These are phyloP conservation scores for Pseudogymnoascus sp. DNA, from an alignment of 2,329 filamentous ascomycete species.

Conservation along the genomic window DNA sequence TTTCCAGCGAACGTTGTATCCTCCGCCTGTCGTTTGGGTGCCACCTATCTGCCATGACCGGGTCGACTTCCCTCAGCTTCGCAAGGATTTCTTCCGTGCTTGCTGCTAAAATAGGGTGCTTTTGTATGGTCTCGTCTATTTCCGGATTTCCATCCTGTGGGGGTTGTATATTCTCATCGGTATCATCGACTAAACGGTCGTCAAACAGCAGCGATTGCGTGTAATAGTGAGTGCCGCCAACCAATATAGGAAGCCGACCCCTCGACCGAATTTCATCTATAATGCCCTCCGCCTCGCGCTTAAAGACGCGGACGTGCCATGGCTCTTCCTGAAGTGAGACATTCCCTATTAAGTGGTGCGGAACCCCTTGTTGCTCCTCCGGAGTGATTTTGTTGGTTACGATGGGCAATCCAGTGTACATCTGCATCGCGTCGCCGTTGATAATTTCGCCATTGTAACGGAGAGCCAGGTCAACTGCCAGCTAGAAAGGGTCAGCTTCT, in stretches of 20 bases:
- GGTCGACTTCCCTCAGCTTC: constrained; percentile 72
- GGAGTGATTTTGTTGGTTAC: constrained; percentile 87
- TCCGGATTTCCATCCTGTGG: constrained; percentile 17
- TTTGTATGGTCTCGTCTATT: constrained; percentile 31
- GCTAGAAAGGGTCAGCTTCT: constrained; percentile 16
- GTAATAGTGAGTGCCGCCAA: constrained; percentile 95
- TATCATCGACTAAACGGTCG: constrained; percentile 48
- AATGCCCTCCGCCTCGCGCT: constrained; percentile 54
- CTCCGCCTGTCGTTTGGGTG: constrained; percentile 89
- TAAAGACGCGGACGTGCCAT: constrained; percentile 77
- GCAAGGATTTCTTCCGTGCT: constrained; percentile 63
- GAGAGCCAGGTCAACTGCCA: constrained; percentile 74
- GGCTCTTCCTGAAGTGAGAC: constrained; percentile 68
- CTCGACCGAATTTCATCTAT: constrained; percentile 72
- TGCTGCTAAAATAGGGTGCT: constrained; percentile 63
- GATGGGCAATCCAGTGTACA: constrained; percentile 84
- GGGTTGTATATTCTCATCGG: background rate
- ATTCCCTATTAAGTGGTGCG: constrained; percentile 79
- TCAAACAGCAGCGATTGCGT: constrained; percentile 81
- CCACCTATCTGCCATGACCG: constrained; percentile 82
- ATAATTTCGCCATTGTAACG: constrained; percentile 87
- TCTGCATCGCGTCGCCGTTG: constrained; percentile 96
- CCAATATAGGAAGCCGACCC: constrained; percentile 77
- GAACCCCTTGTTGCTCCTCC: constrained; percentile 68
- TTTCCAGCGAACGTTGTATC: constrained; percentile 81